These are phyloP conservation scores for Paramecium sexaurelia DNA, from an alignment of 73 alveolate genomes.

Conservation along the genomic window DNA sequence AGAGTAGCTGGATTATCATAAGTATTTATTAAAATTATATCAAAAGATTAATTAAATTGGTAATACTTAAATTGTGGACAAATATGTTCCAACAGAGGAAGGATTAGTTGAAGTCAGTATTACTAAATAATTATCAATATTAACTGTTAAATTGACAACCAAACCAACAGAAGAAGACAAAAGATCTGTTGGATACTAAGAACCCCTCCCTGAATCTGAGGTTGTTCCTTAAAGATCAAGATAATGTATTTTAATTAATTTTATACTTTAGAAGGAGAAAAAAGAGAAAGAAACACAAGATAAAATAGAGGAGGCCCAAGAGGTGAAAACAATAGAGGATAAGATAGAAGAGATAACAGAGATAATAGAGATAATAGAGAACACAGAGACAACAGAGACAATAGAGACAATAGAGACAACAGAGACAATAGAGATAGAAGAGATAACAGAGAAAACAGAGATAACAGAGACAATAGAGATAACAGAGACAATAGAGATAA, in stretches of 20 bases:
- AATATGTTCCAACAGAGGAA: slow-evolving; percentile 43
- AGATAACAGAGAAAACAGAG: not conserved
- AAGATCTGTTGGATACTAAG: slow-evolving; percentile 14
- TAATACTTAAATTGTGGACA: slow-evolving; percentile 46
- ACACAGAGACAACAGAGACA: not conserved
- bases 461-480: slow-evolving; percentile 19
- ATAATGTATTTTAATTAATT: not conserved
- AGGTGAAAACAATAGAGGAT: not conserved
- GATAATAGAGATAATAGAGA: slow-evolving; percentile 18
- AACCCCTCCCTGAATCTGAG: slow-evolving; percentile 51
- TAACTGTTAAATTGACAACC: slow-evolving; percentile 33
- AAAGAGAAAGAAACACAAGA: slow-evolving; percentile 23
- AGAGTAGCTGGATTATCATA: slow-evolving; percentile 45
- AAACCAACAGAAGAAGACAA: slow-evolving; percentile 28
- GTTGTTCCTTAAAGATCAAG: slow-evolving; percentile 57
- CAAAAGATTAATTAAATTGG: slow-evolving; percentile 18
- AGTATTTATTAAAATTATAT: not conserved
- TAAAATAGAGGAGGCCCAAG: slow-evolving; percentile 49
- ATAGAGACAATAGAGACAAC: not conserved
- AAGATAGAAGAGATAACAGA: slow-evolving; percentile 20
- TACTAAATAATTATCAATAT: slow-evolving; percentile 30
- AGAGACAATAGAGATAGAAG: not conserved
- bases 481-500: slow-evolving; percentile 46
- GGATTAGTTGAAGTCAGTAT: slow-evolving; percentile 54
- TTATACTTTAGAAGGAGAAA: not conserved